Evolutionary conservation across 2,329 filamentous ascomycete species (phyloP).

Genomic region (Calonectria ilicicola): DNA sequence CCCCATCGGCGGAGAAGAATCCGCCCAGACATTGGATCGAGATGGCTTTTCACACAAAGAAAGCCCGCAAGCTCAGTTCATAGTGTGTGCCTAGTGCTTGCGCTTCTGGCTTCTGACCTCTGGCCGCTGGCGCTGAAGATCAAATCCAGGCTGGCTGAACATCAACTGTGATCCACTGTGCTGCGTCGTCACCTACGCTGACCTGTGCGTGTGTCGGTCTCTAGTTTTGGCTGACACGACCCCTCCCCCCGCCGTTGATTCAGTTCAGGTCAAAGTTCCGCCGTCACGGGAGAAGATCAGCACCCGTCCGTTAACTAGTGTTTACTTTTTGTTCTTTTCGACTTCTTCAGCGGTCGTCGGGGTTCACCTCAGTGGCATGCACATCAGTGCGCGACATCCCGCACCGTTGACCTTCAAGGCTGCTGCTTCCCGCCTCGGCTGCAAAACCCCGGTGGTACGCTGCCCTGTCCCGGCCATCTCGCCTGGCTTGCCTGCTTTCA

Average conservation of each 20-base stretch:
- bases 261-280: conserved; percentile 6
- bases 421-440: conserved; percentile 10
- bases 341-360: conserved; percentile 2
- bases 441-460: not conserved
- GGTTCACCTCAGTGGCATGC: conserved; percentile 5
- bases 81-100: conserved; percentile 27
- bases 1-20: not conserved
- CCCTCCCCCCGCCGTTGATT: conserved; percentile 5
- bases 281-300: conserved; percentile 10
- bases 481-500: conserved; percentile 10
- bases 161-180: conserved; percentile 16
- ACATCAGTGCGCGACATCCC: conserved; percentile 11
- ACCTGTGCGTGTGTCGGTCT: conserved; percentile 7
- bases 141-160: not conserved
- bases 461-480: conserved; percentile 10
- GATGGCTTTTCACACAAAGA: conserved; percentile 10
- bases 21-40: not conserved
- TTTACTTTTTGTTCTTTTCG: conserved; percentile 1
- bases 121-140: not conserved
- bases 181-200: conserved; percentile 17
- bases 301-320: not conserved
- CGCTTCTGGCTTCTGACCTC: not conserved
- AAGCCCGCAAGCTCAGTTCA: not conserved
- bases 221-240: not conserved
- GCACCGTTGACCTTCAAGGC: conserved; percentile 5